These are phyloP conservation scores for Bipolaris cookei DNA, from an alignment of 2,329 filamentous ascomycete species.

Conservation along the genomic window DNA sequence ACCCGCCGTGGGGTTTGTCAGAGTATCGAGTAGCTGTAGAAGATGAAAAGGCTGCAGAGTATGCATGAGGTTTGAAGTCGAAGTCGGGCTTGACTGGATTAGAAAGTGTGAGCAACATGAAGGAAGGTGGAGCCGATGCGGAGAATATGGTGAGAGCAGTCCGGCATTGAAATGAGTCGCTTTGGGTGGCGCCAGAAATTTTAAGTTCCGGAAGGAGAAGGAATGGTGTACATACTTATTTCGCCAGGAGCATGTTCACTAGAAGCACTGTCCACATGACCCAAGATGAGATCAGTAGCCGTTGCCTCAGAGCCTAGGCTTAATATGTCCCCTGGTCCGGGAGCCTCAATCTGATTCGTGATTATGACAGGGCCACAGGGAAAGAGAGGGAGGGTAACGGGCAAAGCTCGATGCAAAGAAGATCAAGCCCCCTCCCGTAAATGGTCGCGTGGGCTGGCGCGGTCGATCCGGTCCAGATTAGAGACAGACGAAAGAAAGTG, in stretches of 20 bases:
- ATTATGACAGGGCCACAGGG: conserved; percentile 42
- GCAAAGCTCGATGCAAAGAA: conserved; percentile 40
- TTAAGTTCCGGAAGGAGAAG: conserved; percentile 42
- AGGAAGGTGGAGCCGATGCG: conserved; percentile 30
- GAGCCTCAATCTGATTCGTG: conserved; percentile 44
- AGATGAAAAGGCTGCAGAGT: conserved; percentile 52
- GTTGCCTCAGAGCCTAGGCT: conserved; percentile 43
- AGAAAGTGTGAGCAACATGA: conserved; percentile 60
- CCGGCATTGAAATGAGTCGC: conserved; percentile 46
- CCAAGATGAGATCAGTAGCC: conserved; percentile 40
- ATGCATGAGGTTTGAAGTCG: conserved; percentile 58
- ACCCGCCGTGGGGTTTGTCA: conserved; percentile 51
- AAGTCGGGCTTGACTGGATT: conserved; percentile 57
- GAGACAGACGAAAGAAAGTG: conserved; percentile 39
- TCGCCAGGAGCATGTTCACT: conserved; percentile 36
- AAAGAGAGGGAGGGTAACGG: conserved; percentile 37
- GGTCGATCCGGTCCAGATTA: conserved; percentile 44
- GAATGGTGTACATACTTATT: conserved; percentile 49
- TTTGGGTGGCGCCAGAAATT: conserved; percentile 35
- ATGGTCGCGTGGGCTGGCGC: conserved; percentile 45
- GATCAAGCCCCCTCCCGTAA: conserved; percentile 45
- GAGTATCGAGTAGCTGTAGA: conserved; percentile 49
- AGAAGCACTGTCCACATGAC: conserved; percentile 46
- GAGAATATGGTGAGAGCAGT: conserved; percentile 24
- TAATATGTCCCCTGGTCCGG: conserved; percentile 44